Percentiles rank a stretch among this genome's conserved stretches.
Evolutionary conservation across 2,329 filamentous ascomycete genomes (phyloP).

Genomic region (Hymenoscyphus linearis): DNA sequence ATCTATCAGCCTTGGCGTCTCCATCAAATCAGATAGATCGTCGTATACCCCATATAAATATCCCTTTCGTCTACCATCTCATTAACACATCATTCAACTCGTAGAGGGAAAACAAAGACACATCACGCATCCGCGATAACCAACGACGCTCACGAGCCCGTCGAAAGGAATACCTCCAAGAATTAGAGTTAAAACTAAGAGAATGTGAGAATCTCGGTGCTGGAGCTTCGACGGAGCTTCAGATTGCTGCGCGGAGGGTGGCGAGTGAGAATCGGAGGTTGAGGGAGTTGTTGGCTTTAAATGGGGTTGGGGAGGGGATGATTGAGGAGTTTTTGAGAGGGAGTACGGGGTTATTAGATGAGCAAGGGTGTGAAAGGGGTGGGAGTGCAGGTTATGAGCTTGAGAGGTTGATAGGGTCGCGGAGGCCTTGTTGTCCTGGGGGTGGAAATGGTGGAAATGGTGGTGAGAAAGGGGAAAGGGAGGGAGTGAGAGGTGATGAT

Average conservation of each 20-base stretch:
- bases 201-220: slow-evolving; percentile 60
- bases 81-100: neutral
- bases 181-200: slow-evolving; percentile 60
- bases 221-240: slow-evolving; percentile 66
- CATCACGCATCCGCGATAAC: slow-evolving; percentile 64
- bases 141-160: slow-evolving; percentile 71
- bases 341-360: slow-evolving; percentile 9
- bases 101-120: slow-evolving; percentile 32
- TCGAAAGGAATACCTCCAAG: slow-evolving; percentile 66
- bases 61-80: neutral
- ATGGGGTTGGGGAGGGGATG: slow-evolving; percentile 52
- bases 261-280: slow-evolving; percentile 64
- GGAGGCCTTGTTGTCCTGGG: neutral
- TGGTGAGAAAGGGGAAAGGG: neutral
- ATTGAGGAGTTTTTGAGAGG: slow-evolving; percentile 35
- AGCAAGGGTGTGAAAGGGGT: slow-evolving; percentile 6
- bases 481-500: neutral
- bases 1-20: neutral
- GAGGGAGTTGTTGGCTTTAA: slow-evolving; percentile 50
- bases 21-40: no score
- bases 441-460: neutral
- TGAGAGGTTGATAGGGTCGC: neutral
- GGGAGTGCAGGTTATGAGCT: neutral
- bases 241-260: slow-evolving; percentile 62
- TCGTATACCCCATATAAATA: no score